Percentiles rank a stretch among this genome's conserved stretches.
Evolutionary conservation across 1,139 yeast genomes (phyloP).

Genomic region (Magnusiomyces clavatus): DNA sequence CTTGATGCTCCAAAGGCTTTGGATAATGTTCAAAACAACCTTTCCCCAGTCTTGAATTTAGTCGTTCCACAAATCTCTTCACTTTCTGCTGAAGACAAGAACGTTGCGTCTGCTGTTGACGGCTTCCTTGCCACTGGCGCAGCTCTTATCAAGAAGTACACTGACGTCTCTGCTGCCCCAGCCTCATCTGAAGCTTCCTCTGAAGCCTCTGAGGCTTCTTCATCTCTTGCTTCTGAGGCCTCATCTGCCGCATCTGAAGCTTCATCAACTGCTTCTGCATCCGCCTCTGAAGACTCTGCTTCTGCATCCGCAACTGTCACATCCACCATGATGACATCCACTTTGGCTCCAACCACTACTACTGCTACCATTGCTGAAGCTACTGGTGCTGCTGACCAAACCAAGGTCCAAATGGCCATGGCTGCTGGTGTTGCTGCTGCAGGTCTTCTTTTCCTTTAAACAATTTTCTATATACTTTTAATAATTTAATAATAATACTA

Average conservation of each 20-base stretch:
- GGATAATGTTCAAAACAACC: conserved; percentile 14
- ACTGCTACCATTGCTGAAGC: background rate
- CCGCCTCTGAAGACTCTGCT: background rate
- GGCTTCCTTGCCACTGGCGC: conserved; percentile 10
- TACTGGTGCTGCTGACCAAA: background rate
- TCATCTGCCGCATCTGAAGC: conserved; percentile 1
- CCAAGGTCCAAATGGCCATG: background rate
- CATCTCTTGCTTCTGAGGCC: conserved; percentile 27
- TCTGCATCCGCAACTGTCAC: background rate
- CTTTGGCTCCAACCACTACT: background rate
- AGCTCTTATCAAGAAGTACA: conserved; percentile 6
- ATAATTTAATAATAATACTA: background rate
- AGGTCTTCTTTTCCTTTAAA: conserved; percentile 3
- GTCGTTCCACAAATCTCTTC: conserved; percentile 14
- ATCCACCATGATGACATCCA: background rate
- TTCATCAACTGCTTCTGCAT: background rate
- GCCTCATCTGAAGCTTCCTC: conserved; percentile 6
- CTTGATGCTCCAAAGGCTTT: conserved; percentile 14
- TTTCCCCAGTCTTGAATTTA: conserved; percentile 11
- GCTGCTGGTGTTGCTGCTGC: conserved; percentile 6
- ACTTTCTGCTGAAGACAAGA: conserved; percentile 12
- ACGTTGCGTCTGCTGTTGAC: conserved; percentile 15
- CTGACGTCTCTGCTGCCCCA: conserved; percentile 6
- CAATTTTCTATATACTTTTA: background rate
- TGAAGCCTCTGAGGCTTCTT: conserved; percentile 22